Conservation (phyloP, 2,329 filamentous ascomycete genomes). For the Cryphonectria naterciae region DNA sequence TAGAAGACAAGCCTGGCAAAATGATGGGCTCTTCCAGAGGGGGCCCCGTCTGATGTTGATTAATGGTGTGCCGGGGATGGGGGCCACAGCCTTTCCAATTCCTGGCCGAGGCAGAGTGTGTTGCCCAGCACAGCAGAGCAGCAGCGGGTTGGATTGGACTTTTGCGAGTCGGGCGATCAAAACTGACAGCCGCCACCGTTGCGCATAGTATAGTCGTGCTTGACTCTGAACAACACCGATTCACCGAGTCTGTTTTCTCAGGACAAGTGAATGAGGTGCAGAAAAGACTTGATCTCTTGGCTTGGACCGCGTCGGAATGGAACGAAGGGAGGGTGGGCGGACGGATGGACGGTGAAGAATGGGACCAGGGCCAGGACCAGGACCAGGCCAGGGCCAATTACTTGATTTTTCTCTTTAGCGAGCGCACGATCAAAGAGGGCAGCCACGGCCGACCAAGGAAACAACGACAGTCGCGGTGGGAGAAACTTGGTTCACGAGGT, state of each 20-base stretch:
- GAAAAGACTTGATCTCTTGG: background rate
- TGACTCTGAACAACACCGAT: background rate
- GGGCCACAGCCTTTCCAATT: constrained; percentile 1
- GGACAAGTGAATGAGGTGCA: background rate
- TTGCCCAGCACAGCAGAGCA: background rate
- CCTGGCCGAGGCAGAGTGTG: background rate
- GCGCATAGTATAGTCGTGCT: background rate
- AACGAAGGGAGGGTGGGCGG: background rate
- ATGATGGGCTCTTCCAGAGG: background rate
- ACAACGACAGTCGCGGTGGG: background rate
- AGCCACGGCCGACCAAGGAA: constrained; percentile 3
- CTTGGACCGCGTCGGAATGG: background rate
- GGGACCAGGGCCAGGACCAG: background rate
- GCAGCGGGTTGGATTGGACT: background rate
- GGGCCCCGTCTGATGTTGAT: constrained; percentile 2
- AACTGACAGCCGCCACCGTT: background rate
- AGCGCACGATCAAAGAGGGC: background rate
- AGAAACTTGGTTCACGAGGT: background rate
- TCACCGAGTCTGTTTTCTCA: background rate
- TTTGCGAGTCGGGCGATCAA: background rate
- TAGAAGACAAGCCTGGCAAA: background rate
- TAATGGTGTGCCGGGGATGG: background rate
- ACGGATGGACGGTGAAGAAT: background rate
- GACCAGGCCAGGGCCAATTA: background rate
- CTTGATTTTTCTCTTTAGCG: background rate